Evolutionary conservation across 495 filamentous ascomycete species (phyloP), one percentile per base, ranked within the genome.

Genomic region (Cenococcum geophilum): DNA sequence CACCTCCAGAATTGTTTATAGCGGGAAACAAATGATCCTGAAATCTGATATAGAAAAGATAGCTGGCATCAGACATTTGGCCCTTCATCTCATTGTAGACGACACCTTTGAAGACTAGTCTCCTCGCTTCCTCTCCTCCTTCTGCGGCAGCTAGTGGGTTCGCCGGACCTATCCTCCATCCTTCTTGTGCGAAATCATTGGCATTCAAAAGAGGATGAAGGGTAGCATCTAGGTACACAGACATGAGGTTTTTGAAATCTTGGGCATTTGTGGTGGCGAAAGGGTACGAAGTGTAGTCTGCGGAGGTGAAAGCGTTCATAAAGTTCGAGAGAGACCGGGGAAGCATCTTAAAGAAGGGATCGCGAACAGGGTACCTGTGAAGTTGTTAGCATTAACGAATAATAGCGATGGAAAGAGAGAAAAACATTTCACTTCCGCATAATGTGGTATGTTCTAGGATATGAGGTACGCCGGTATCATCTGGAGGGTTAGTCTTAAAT

Each of bases 1-100:
- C 93, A 21, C 93, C 93, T 25, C 95, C 93, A 3, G 91, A 96
- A 76, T 98, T 96, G 74, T 97, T 87, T 64, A 98, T 86, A 14
- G 86, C 83, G 0, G 93, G 93, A 70, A 93, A 91, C 21, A 98
- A 89, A 73, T 92, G 90, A 63, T 98, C 90, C 70, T 93, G 89
- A 70, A 95, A 97, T 55, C 84, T 79, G 61, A 96, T 93, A 66
- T 96, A 97, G 76, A 87, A 98, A 2, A 97, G 79, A 72, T 98
- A 97, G 68, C 89, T 89, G 14, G 93, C 89, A 73, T 97, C 93
- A 8, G 93, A 97, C 83, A 97, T 96, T 70, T 96, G 91, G 0
- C 93, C 93, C 75, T 98, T 98, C 93, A 98, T 98, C 76, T 98
- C 93, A 70, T 98, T 98, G 74, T 98, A 98, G 22, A 98, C 93